Evolutionary conservation across 2,329 filamentous ascomycete genomes (phyloP).

Genomic region (Tetracladium maxilliforme): DNA sequence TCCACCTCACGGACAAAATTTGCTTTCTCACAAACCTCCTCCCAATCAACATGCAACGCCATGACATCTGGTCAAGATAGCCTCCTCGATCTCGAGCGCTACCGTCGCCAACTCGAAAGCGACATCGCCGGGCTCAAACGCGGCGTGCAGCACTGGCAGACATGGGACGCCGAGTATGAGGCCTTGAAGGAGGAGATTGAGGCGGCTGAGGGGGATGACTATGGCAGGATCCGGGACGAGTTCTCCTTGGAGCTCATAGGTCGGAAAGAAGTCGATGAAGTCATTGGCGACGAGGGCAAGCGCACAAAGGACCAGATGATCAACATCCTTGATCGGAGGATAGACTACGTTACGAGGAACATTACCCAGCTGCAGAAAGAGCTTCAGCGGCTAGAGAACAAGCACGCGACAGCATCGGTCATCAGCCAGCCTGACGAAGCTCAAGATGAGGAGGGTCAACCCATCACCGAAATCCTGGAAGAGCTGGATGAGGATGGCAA

Average conservation of each 20-base stretch:
- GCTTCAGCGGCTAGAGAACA: conserved; percentile 49
- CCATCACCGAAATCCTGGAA: conserved; percentile 83
- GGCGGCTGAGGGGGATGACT: conserved; percentile 31
- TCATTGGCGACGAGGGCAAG: conserved; percentile 22
- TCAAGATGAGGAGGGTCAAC: conserved; percentile 53
- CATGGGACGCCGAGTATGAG: conserved; percentile 86
- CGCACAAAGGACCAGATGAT: conserved; percentile 49
- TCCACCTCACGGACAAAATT: no score
- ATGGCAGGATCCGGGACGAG: conserved; percentile 35
- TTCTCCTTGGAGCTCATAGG: conserved; percentile 52
- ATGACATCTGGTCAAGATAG: conserved; percentile 21
- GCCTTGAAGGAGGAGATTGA: conserved; percentile 71
- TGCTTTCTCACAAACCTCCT: no score
- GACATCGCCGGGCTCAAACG: conserved; percentile 61
- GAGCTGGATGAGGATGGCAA: conserved; percentile 85
- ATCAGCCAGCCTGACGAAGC: conserved; percentile 45
- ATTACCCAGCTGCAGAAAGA: conserved; percentile 58
- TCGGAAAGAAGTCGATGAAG: conserved; percentile 36
- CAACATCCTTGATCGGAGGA: conserved; percentile 54
- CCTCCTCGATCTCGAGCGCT: conserved; percentile 57
- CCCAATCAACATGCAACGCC: not conserved
- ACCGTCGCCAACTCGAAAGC: conserved; percentile 60
- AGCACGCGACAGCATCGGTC: conserved; percentile 47
- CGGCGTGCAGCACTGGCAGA: conserved; percentile 75
- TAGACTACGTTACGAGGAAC: conserved; percentile 85